Conservation (phyloP, 148 eudicot genomes). For the Rhododendron simsii region DNA sequence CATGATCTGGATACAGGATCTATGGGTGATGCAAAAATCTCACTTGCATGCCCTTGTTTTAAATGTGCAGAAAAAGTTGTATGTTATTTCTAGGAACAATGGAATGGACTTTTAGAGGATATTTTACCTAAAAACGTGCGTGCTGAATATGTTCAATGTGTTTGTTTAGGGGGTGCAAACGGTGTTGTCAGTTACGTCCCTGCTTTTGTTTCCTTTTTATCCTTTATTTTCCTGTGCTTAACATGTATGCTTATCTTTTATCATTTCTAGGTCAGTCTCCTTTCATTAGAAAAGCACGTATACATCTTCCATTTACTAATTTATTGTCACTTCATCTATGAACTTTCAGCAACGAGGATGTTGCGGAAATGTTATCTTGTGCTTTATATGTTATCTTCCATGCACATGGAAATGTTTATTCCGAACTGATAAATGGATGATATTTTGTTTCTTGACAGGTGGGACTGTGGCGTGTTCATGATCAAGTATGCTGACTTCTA, state of each 20-base stretch:
- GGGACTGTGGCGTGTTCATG: conserved; percentile 95
- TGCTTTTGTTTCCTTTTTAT: neutral
- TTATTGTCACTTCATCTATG: neutral
- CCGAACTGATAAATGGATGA: conserved; percentile 2
- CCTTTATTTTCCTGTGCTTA: neutral
- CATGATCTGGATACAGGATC: neutral
- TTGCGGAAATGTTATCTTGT: neutral
- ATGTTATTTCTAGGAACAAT: neutral
- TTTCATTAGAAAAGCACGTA: neutral
- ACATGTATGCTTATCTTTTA: neutral
- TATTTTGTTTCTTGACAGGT: conserved; percentile 42
- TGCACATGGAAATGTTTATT: neutral
- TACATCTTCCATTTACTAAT: neutral
- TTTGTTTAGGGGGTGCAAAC: neutral
- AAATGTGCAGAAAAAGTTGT: neutral
- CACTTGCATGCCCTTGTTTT: neutral
- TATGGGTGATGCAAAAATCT: neutral
- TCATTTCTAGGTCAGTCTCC: neutral
- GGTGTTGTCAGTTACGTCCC: neutral
- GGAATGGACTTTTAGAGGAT: neutral
- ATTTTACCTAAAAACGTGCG: neutral
- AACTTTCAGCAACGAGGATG: neutral
- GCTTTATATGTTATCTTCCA: neutral
- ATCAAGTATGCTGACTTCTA: conserved; percentile 91
- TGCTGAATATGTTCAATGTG: neutral